These are phyloP conservation scores for Saccharomyces eubayanus DNA, from an alignment of 805 yeast species.

Conservation along the genomic window DNA sequence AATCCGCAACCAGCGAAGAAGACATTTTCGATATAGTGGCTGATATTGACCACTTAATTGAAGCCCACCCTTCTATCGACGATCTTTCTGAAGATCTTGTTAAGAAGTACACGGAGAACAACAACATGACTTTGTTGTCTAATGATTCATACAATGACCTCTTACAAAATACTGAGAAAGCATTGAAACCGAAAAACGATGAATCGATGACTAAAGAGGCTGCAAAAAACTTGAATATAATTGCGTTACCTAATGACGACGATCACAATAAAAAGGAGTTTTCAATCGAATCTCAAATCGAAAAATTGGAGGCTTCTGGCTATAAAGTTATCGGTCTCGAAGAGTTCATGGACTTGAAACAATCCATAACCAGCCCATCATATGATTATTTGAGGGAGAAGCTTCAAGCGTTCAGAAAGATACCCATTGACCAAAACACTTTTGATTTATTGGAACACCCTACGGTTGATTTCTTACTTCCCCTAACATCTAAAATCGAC, in stretches of 20 bases:
- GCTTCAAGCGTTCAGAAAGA: background rate
- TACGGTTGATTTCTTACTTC: background rate
- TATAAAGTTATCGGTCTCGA: conserved; percentile 4
- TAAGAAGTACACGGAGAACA: background rate
- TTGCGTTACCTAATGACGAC: conserved; percentile 9
- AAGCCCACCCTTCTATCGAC: background rate
- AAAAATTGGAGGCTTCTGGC: conserved; percentile 4
- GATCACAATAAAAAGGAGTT: background rate
- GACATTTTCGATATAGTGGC: background rate
- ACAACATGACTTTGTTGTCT: background rate
- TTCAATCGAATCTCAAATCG: conserved; percentile 3
- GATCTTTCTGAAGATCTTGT: background rate
- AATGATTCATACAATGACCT: background rate
- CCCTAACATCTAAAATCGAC: conserved; percentile 4
- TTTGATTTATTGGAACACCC: conserved; percentile 3
- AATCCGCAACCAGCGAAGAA: background rate
- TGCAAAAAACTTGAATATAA: conserved; percentile 8
- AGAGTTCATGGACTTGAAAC: conserved; percentile 7
- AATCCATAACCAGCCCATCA: conserved; percentile 12
- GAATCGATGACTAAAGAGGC: conserved; percentile 9
- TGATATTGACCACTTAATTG: background rate
- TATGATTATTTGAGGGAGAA: conserved; percentile 7
- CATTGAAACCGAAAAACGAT: background rate
- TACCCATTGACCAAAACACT: background rate
- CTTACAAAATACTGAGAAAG: background rate